Percentiles rank a stretch among this genome's conserved stretches.
Conservation (phyloP, 345 rosid genomes). For the Hypericum androsaemum region DNA sequence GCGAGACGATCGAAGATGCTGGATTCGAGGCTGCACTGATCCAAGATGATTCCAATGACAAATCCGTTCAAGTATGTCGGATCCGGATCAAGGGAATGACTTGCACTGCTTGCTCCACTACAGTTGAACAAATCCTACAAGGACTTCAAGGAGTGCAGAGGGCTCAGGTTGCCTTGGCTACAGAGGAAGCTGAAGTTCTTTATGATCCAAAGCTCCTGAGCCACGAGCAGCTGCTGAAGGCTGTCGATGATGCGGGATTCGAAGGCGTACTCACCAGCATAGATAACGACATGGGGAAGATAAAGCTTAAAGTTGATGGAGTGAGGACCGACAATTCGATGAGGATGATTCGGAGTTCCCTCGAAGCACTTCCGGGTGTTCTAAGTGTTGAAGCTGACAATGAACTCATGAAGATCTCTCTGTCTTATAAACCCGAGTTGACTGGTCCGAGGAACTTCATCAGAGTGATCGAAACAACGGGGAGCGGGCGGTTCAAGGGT, state of each 20-base stretch:
- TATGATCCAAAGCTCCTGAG: conserved; percentile 45
- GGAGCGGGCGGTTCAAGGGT: conserved; percentile 57
- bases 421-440: conserved; percentile 59
- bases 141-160: conserved; percentile 51
- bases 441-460: conserved; percentile 80
- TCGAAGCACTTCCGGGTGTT: conserved; percentile 86
- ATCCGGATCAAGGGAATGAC: conserved; percentile 80
- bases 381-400: conserved; percentile 25
- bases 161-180: conserved; percentile 76
- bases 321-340: conserved; percentile 37
- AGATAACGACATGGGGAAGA: conserved; percentile 57
- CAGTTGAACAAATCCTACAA: conserved; percentile 59
- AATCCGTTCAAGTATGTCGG: conserved; percentile 51
- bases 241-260: conserved; percentile 57
- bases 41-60: conserved; percentile 39
- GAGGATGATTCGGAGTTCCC: conserved; percentile 44
- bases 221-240: conserved; percentile 32
- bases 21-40: conserved; percentile 66
- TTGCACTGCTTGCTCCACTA: conserved; percentile 75
- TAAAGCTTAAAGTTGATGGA: conserved; percentile 69
- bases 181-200: conserved; percentile 75
- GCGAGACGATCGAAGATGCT: conserved; percentile 76
- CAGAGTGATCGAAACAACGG: conserved; percentile 68
- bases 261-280: conserved; percentile 63
- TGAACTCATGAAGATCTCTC: conserved; percentile 31